These are phyloP conservation scores for Musa acuminata DNA, from an alignment of 176 grass and related monocot species.

Conservation along the genomic window DNA sequence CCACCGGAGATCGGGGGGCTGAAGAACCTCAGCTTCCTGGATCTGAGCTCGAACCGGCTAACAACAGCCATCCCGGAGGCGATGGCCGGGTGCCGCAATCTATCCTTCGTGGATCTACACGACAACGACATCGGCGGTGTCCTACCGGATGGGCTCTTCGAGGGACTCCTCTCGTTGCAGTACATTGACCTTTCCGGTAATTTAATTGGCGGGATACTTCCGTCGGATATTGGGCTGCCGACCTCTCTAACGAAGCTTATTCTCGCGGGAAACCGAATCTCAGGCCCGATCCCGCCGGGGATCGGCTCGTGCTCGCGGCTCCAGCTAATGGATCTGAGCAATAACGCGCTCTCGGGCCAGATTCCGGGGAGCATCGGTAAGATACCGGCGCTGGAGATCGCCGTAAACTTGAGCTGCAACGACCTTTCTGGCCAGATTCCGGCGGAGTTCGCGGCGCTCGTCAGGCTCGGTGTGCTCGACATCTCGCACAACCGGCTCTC, in stretches of 20 bases:
- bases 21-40: slow-evolving; percentile 46
- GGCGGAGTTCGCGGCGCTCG: slow-evolving; percentile 38
- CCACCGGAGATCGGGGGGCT: slow-evolving; percentile 36
- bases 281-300: slow-evolving; percentile 43
- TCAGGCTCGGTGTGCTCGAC: slow-evolving; percentile 38
- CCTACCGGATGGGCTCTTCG: slow-evolving; percentile 43
- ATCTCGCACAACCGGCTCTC: slow-evolving; percentile 58
- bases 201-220: slow-evolving; percentile 37
- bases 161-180: slow-evolving; percentile 42
- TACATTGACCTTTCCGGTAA: slow-evolving; percentile 81
- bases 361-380: slow-evolving; percentile 59
- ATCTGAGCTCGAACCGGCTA: slow-evolving; percentile 60
- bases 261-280: slow-evolving; percentile 44
- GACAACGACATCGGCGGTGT: slow-evolving; percentile 54
- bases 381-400: slow-evolving; percentile 65
- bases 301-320: slow-evolving; percentile 62
- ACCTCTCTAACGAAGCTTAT: slow-evolving; percentile 67
- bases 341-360: slow-evolving; percentile 48
- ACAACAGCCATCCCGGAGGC: slow-evolving; percentile 37
- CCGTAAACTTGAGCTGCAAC: slow-evolving; percentile 72
- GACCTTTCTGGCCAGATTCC: slow-evolving; percentile 46
- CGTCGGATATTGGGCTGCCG: slow-evolving; percentile 43
- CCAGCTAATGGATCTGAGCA: slow-evolving; percentile 69
- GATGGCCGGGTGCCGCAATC: slow-evolving; percentile 51
- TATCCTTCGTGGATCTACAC: slow-evolving; percentile 75